Evolutionary conservation across 805 yeast genomes (phyloP).

Genomic region (Kluyveromyces starmeri): DNA sequence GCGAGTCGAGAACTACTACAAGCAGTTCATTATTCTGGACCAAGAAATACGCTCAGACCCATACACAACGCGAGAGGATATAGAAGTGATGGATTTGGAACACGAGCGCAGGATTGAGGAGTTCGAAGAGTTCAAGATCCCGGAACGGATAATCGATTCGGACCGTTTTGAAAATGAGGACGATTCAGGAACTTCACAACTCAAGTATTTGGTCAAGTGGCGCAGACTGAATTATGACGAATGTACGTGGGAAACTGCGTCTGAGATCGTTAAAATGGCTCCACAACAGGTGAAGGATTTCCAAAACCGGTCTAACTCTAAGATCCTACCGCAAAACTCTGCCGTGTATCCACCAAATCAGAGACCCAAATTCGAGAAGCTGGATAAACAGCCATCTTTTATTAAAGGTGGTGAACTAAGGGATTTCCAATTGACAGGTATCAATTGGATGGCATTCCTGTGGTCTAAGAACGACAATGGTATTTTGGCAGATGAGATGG

Average conservation of each 20-base stretch:
- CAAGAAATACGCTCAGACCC: constrained; percentile 73
- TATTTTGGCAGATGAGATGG: constrained; percentile 97
- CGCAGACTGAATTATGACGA: constrained; percentile 86
- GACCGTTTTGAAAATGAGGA: constrained; percentile 56
- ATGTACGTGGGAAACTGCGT: constrained; percentile 95
- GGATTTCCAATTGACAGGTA: constrained; percentile 95
- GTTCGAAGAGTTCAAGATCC: constrained; percentile 71
- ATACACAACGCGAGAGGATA: constrained; percentile 76
- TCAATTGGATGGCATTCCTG: constrained; percentile 98
- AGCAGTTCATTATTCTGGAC: constrained; percentile 64
- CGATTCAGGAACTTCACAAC: constrained; percentile 47
- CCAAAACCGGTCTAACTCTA: constrained; percentile 73
- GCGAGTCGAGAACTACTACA: constrained; percentile 83
- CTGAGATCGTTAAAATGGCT: constrained; percentile 71
- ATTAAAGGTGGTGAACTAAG: constrained; percentile 86
- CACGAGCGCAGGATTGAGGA: constrained; percentile 78
- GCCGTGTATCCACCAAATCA: constrained; percentile 66
- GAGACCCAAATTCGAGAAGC: constrained; percentile 85
- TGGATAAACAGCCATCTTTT: constrained; percentile 77
- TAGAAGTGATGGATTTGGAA: constrained; percentile 90
- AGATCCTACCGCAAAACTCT: constrained; percentile 73
- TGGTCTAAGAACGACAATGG: constrained; percentile 99
- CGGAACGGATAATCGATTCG: constrained; percentile 83
- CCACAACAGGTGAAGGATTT: constrained; percentile 78
- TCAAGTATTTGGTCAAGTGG: constrained; percentile 90